Conservation (phyloP, 2,329 filamentous ascomycete species). For the Xylaria sp. region DNA sequence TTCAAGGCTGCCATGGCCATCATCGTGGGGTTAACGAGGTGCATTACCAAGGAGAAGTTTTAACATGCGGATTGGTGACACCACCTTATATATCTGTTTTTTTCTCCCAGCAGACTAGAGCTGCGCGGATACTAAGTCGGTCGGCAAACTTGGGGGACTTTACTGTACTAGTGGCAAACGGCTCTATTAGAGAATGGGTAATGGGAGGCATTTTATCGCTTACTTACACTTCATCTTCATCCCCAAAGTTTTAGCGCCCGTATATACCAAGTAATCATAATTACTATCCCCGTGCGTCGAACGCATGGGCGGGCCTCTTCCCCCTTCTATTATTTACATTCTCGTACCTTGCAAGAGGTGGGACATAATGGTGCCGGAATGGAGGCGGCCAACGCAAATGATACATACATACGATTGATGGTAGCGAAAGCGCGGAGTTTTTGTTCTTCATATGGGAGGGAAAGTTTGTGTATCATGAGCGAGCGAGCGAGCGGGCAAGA, state of each 20-base stretch:
- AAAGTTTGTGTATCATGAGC: conserved; percentile 7
- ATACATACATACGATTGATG: conserved; percentile 22
- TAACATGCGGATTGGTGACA: conserved; percentile 16
- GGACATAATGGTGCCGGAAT: conserved; percentile 10
- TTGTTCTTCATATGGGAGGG: not conserved
- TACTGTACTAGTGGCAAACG: conserved; percentile 3
- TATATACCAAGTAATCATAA: not conserved
- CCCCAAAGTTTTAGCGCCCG: not conserved
- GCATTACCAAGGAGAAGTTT: conserved; percentile 52
- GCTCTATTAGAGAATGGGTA: conserved; percentile 2
- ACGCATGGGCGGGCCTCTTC: conserved; percentile 4
- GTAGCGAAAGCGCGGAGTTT: conserved; percentile 11
- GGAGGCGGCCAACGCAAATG: not conserved
- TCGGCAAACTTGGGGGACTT: not conserved
- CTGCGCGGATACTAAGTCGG: not conserved
- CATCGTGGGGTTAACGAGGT: conserved; percentile 58
- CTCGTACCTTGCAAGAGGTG: conserved; percentile 12
- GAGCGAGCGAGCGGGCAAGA: conserved; percentile 6
- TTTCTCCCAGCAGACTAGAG: not conserved
- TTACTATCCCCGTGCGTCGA: not conserved
- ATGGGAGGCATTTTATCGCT: not conserved
- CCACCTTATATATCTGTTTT: not conserved
- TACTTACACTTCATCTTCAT: not conserved
- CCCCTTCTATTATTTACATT: no score
- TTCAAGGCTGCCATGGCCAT: conserved; percentile 60